phyloP scores from a whole-genome alignment of 108 stramenopile species.

The Epithemia pelagica region DNA sequence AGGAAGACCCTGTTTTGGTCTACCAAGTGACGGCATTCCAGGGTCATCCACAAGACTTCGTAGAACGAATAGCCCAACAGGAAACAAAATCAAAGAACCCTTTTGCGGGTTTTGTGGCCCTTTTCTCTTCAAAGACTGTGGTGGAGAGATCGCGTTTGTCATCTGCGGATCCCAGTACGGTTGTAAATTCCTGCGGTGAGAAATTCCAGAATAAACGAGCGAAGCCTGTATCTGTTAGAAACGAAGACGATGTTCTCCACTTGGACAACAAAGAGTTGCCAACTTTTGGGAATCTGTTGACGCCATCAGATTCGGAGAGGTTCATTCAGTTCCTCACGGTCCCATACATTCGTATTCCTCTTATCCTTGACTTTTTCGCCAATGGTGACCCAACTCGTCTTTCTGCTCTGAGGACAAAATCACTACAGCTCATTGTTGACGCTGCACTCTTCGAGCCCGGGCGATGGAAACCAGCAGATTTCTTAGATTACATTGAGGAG shows the following conservation, averaged over 20 bases:
- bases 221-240: slow-evolving; percentile 76
- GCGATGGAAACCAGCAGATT: slow-evolving; percentile 80
- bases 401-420: slow-evolving; percentile 78
- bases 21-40: slow-evolving; percentile 73
- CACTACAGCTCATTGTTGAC: slow-evolving; percentile 90
- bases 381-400: slow-evolving; percentile 87
- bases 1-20: slow-evolving; percentile 48
- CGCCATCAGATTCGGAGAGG: slow-evolving; percentile 85
- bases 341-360: slow-evolving; percentile 93
- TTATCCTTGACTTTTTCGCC: slow-evolving; percentile 93
- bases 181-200: slow-evolving; percentile 85
- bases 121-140: slow-evolving; percentile 56
- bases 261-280: slow-evolving; percentile 83
- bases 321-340: slow-evolving; percentile 94
- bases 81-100: slow-evolving; percentile 30
- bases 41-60: slow-evolving; percentile 66
- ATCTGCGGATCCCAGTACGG: slow-evolving; percentile 83
- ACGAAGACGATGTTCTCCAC: slow-evolving; percentile 94
- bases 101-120: slow-evolving; percentile 65
- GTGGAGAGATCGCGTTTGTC: slow-evolving; percentile 72
- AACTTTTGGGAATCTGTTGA: slow-evolving; percentile 84
- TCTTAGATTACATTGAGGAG: slow-evolving; percentile 61
- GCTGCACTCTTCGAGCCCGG: slow-evolving; percentile 95
- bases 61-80: slow-evolving; percentile 50
- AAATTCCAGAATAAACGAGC: slow-evolving; percentile 68